Evolutionary conservation across 2,329 filamentous ascomycete genomes (phyloP).

Genomic region (Colletotrichum tropicale): DNA sequence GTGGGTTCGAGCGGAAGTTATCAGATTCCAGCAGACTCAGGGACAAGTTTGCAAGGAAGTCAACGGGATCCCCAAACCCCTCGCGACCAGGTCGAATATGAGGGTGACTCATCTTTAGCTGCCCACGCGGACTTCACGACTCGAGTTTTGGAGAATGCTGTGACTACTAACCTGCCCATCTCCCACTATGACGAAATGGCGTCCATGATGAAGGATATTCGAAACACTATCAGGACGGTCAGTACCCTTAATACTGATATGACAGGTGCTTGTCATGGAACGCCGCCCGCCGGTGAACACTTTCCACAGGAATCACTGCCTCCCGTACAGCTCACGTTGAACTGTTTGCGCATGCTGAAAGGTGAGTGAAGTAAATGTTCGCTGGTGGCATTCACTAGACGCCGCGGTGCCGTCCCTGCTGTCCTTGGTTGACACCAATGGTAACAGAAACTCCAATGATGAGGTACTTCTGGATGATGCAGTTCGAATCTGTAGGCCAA

Average conservation of each 20-base stretch:
- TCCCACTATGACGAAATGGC: neutral
- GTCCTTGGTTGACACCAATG: too few relatives aligned
- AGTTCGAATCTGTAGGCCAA: neutral
- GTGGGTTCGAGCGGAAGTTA: neutral
- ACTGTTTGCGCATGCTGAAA: neutral
- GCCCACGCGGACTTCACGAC: neutral
- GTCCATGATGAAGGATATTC: neutral
- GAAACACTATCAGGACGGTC: neutral
- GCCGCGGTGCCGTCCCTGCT: too few relatives aligned
- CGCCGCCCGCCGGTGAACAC: fast-evolving
- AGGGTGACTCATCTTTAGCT: neutral
- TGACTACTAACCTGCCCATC: neutral
- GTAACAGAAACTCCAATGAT: neutral
- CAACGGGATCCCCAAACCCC: neutral
- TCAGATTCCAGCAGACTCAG: fast-evolving
- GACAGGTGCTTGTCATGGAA: fast-evolving
- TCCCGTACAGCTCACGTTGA: neutral
- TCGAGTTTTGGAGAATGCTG: neutral
- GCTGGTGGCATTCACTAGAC: too few relatives aligned
- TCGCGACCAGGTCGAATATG: fast-evolving
- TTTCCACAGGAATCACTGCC: fast-evolving
- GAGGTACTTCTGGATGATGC: neutral
- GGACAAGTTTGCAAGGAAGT: fast-evolving
- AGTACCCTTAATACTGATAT: fast-evolving
- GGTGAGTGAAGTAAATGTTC: too few relatives aligned